A percentile compares a stretch with the other conserved stretches of the same genome.
phyloP scores from a whole-genome alignment of 2,329 filamentous ascomycete genomes.

The Calonectria pseudoreteaudii region DNA sequence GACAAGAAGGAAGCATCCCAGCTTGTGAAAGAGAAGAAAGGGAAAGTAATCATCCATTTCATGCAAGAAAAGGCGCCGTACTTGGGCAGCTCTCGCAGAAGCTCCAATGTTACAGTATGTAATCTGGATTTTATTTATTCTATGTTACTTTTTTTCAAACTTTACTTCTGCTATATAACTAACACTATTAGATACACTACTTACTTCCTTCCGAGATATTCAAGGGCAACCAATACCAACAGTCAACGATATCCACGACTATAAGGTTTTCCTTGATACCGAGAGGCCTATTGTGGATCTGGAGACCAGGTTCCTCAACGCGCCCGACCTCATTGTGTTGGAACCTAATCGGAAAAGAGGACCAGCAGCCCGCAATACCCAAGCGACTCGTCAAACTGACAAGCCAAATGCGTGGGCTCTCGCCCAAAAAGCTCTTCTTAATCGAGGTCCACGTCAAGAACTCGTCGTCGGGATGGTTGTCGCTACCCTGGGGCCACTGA shows the following conservation, averaged over 20 bases:
- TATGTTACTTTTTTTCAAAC: not conserved
- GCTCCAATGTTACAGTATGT: constrained; percentile 74
- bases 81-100: constrained; percentile 52
- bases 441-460: constrained; percentile 5
- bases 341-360: constrained; percentile 17
- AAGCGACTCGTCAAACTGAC: not conserved
- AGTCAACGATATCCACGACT: constrained; percentile 58
- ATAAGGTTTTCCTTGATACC: constrained; percentile 66
- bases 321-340: constrained; percentile 60
- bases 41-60: constrained; percentile 1
- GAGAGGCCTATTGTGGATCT: constrained; percentile 66
- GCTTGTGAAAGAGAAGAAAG: constrained; percentile 70
- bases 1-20: constrained; percentile 60
- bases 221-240: constrained; percentile 63
- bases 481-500: constrained; percentile 65
- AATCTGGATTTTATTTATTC: not conserved
- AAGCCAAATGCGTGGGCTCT: not conserved
- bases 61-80: not conserved
- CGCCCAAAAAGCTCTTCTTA: not conserved
- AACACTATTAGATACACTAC: constrained; percentile 62
- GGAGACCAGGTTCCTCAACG: constrained; percentile 71
- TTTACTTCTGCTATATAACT: not conserved
- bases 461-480: constrained; percentile 37
- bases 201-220: constrained; percentile 68
- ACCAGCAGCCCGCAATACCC: constrained; percentile 27